phyloP scores from a whole-genome alignment of 75 land plant genomes.

The Cupressus sempervirens region DNA sequence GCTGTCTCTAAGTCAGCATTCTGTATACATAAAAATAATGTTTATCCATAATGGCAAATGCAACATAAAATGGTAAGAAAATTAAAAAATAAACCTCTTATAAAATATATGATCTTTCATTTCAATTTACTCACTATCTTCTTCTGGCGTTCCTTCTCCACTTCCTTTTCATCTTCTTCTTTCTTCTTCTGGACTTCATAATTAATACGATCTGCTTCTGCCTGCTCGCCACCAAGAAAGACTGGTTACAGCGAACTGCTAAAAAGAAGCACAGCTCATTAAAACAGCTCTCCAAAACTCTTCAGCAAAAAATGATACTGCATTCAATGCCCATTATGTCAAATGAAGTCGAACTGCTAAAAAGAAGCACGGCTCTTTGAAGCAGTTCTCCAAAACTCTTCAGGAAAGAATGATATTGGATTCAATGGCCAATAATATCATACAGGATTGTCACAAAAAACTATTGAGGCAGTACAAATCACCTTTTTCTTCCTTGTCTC shows the following conservation, averaged over 20 bases:
- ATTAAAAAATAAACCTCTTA: too few relatives aligned
- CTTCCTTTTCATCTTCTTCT: slow-evolving; percentile 55
- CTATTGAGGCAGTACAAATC: background rate
- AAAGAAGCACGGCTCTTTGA: slow-evolving; percentile 10
- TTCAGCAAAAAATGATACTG: background rate
- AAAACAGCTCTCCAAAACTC: slow-evolving; percentile 6
- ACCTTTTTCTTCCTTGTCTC: slow-evolving; percentile 88
- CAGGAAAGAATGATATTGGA: background rate
- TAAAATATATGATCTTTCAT: background rate
- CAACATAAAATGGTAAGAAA: background rate
- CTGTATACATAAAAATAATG: slow-evolving; percentile 8
- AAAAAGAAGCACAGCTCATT: slow-evolving; percentile 13
- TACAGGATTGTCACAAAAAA: background rate
- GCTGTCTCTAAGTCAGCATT: slow-evolving; percentile 23
- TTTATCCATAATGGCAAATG: background rate
- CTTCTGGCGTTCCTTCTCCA: slow-evolving; percentile 42
- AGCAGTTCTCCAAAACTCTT: background rate
- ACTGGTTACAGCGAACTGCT: slow-evolving; percentile 16
- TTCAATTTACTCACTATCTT: slow-evolving; percentile 38
- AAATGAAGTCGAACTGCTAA: slow-evolving; percentile 6
- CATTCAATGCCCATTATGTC: background rate
- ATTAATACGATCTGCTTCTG: slow-evolving; percentile 69
- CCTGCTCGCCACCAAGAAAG: slow-evolving; percentile 41
- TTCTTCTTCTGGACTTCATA: slow-evolving; percentile 72
- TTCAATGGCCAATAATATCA: background rate